Evolutionary conservation across 2,329 filamentous ascomycete genomes (phyloP).

Genomic region (Eutypella sp.): DNA sequence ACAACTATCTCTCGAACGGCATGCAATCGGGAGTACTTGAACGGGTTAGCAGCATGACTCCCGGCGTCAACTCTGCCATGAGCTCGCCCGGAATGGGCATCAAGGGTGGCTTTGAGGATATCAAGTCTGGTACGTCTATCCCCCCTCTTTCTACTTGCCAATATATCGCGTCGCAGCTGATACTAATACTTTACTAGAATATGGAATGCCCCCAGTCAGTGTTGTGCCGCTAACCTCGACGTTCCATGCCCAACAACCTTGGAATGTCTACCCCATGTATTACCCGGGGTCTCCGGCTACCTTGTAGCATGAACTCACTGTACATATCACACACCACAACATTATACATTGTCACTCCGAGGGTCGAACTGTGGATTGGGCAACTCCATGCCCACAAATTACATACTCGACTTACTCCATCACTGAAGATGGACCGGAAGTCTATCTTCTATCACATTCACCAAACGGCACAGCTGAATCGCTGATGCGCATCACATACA

Average conservation of each 20-base stretch:
- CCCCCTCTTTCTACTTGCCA: constrained; percentile 5
- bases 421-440: too few relatives aligned
- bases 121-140: constrained; percentile 27
- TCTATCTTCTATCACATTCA: too few relatives aligned
- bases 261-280: constrained; percentile 31
- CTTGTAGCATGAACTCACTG: constrained; percentile 7
- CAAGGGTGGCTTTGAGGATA: constrained; percentile 30
- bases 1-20: constrained; percentile 45
- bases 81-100: constrained; percentile 21
- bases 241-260: constrained; percentile 28
- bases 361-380: too few relatives aligned
- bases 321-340: neutral
- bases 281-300: constrained; percentile 26
- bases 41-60: constrained; percentile 21
- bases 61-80: constrained; percentile 26
- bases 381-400: neutral
- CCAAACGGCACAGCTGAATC: too few relatives aligned
- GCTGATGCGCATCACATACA: too few relatives aligned
- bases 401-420: neutral
- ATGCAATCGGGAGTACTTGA: constrained; percentile 41
- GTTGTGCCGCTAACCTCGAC: constrained; percentile 27
- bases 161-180: constrained; percentile 14
- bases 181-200: constrained; percentile 26
- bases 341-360: too few relatives aligned
- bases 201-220: constrained; percentile 26